Base-by-base conservation (phyloP, 2,329 filamentous ascomycete species). In the Colletotrichum somersetense region DNA sequence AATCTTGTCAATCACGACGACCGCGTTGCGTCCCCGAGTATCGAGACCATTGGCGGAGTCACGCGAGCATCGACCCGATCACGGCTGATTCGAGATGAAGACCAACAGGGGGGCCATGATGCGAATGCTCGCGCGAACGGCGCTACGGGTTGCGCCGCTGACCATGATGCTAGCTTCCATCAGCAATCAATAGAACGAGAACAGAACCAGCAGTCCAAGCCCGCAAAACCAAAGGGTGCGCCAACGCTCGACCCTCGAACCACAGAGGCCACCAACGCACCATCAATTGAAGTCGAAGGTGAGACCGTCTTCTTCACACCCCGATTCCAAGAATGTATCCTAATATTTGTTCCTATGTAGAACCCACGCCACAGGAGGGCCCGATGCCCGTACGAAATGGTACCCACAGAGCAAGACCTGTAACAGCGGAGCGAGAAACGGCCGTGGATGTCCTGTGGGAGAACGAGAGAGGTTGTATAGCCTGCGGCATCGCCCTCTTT, bases 371-470 rank as follows among this genome's bases (percentile, higher is more conserved):
- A 14, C 58, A 62, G 18, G 71, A 73, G 23, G 48, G 48, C 16
- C 38, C 62, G 20, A 46, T 62, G 23, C 23, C 62, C 26, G 7
- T 52, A 20, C 44, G 55, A 66, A 46, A 66, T 11, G 62, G 40
- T 14, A 48, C 56, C 38, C 62, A 63, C 12, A 71, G 23, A 42
- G 26, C 42, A 42, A 59, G 62, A 18, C 67, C 67, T n/a, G 40
- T 35, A 12, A 66, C 56, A 10, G 62, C 67, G 40, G 70, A 82
- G 78, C 74, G 87, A 83, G 79, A 91, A 74, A 85, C 85, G 2
- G 91, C 89, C 38, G 90, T 98, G 73, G 96, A 99, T 74, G 89
- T 98, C 6, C 86, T 99, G 0, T 98, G 97, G 81, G 96, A 99
- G 81, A 99, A 99, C 78, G 93, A 99, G 83, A 89, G 96, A 69